These are phyloP conservation scores for Elsinoe australis DNA, from an alignment of 2,329 filamentous ascomycete genomes.

Conservation along the genomic window DNA sequence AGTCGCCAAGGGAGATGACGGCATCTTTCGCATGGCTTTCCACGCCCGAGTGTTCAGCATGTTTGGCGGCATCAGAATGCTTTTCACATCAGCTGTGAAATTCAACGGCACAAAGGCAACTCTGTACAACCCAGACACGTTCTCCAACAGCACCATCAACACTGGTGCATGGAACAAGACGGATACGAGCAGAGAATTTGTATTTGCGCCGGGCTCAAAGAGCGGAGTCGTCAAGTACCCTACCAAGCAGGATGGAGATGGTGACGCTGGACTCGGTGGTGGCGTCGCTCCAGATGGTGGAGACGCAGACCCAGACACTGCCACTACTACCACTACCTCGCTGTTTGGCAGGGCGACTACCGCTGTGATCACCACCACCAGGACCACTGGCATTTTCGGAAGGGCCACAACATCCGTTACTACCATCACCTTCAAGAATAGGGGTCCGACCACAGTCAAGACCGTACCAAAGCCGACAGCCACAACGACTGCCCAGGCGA, in stretches of 20 bases:
- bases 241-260: no score
- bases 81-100: slow-evolving; percentile 28
- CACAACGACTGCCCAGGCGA: no score
- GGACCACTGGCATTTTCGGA: no score
- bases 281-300: background rate
- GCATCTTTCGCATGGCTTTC: slow-evolving; percentile 27
- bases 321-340: background rate
- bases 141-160: slow-evolving; percentile 2
- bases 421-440: no score
- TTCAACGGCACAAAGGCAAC: slow-evolving; percentile 22
- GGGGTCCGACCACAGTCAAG: no score
- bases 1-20: slow-evolving; percentile 23
- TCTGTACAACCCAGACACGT: slow-evolving; percentile 7
- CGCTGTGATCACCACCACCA: no score
- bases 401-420: no score
- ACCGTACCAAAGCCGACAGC: no score
- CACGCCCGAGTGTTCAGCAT: slow-evolving; percentile 27
- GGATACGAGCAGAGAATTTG: background rate
- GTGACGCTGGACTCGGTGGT: background rate
- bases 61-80: slow-evolving; percentile 27
- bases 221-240: no score
- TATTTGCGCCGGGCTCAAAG: no score
- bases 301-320: background rate
- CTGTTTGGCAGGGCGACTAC: no score
- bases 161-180: no score